Percentiles rank a stretch among this genome's conserved stretches.
Evolutionary conservation across 2,329 filamentous ascomycete genomes (phyloP).

Genomic region (Neopestalotiopsis clavispora): DNA sequence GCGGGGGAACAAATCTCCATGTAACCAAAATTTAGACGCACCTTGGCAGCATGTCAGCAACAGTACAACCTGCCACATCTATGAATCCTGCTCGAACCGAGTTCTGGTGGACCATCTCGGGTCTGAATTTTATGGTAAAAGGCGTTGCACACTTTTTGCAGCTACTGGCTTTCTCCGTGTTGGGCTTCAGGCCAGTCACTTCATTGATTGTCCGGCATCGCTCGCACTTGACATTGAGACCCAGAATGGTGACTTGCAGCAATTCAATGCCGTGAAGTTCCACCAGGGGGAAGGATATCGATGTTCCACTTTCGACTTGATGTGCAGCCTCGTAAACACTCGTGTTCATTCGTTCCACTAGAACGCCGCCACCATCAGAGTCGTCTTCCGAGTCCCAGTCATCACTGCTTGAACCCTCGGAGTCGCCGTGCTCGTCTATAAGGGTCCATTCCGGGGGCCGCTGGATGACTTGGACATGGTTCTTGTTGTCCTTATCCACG

Average conservation of each 20-base stretch:
- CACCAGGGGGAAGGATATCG: conserved; percentile 77
- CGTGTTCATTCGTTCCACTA: conserved; percentile 30
- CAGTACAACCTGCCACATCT: conserved; percentile 75
- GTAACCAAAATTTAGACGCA: conserved; percentile 34
- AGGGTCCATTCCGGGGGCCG: conserved; percentile 77
- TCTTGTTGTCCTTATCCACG: conserved; percentile 50
- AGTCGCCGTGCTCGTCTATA: conserved; percentile 50
- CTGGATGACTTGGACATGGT: conserved; percentile 74
- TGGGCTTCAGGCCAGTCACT: conserved; percentile 67
- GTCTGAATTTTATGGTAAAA: conserved; percentile 62
- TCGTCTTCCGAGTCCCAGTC: conserved; percentile 55
- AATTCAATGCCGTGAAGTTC: conserved; percentile 80
- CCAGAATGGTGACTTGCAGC: conserved; percentile 69
- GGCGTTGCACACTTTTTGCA: conserved; percentile 65
- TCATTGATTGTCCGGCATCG: conserved; percentile 79
- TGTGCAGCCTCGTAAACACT: conserved; percentile 38
- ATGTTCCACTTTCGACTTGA: conserved; percentile 69
- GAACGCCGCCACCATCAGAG: conserved; percentile 49
- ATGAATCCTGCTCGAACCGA: conserved; percentile 80
- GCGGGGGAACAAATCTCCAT: not conserved
- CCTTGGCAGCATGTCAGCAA: conserved; percentile 77
- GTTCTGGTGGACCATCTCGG: conserved; percentile 73
- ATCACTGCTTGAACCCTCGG: conserved; percentile 36
- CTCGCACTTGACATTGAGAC: conserved; percentile 76
- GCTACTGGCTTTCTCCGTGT: conserved; percentile 52